phyloP scores from a whole-genome alignment of 2,329 filamentous ascomycete genomes.

The Fusarium aywerte region DNA sequence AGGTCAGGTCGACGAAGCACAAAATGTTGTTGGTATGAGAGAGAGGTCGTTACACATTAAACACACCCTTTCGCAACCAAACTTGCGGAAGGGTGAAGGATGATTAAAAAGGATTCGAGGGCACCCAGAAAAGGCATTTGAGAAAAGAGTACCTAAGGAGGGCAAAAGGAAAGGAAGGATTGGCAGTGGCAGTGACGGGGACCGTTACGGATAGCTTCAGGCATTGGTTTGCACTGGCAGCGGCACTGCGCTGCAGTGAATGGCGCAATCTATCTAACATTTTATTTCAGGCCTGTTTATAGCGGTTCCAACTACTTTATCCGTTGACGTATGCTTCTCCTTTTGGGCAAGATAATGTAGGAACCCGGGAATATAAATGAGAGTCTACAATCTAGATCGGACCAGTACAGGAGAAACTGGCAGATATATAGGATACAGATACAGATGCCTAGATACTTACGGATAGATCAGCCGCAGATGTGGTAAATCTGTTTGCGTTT shows the following conservation, averaged over 20 bases:
- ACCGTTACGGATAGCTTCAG: constrained; percentile 4
- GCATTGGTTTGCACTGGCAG: constrained; percentile 22
- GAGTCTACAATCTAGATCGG: constrained; percentile 22
- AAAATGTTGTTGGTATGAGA: constrained; percentile 1
- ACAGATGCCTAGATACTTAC: background rate
- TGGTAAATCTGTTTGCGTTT: constrained; percentile 18
- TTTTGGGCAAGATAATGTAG: constrained; percentile 29
- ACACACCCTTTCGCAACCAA: constrained; percentile 18
- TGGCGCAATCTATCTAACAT: background rate
- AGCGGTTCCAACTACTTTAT: background rate
- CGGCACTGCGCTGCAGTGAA: background rate
- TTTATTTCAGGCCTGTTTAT: background rate
- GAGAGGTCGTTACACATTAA: constrained; percentile 35
- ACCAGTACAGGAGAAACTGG: constrained; percentile 3
- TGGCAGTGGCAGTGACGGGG: constrained; percentile 17
- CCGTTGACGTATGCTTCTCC: background rate
- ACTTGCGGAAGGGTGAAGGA: constrained; percentile 27
- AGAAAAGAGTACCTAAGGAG: background rate
- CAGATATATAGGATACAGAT: background rate
- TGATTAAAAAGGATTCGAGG: constrained; percentile 21
- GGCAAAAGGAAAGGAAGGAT: background rate
- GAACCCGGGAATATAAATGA: constrained; percentile 16
- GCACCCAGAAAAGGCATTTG: constrained; percentile 17
- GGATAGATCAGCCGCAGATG: constrained; percentile 18
- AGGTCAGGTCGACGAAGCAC: constrained; percentile 8